These are phyloP conservation scores for Podospora fimiseda DNA, from an alignment of 495 filamentous ascomycete species.

Conservation along the genomic window DNA sequence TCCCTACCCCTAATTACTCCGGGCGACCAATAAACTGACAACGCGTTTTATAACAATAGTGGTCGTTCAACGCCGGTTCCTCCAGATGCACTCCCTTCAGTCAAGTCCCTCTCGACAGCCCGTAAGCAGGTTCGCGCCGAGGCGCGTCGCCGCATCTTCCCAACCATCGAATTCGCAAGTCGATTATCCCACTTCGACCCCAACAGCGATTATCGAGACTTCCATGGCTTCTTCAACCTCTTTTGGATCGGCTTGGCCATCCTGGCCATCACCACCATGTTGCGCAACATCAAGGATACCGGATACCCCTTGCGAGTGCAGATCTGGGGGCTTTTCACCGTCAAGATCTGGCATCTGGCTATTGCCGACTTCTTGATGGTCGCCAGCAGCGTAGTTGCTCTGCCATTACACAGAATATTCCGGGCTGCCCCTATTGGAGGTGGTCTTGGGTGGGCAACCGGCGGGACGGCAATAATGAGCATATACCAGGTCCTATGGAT, in stretches of 20 bases:
- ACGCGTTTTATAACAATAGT: conserved; percentile 39
- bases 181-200: conserved; percentile 96
- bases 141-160: conserved; percentile 78
- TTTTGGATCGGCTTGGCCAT: conserved; percentile 97
- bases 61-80: conserved; percentile 85
- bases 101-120: conserved; percentile 74
- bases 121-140: conserved; percentile 80
- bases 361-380: conserved; percentile 83
- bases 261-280: conserved; percentile 87
- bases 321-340: conserved; percentile 81
- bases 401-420: conserved; percentile 71
- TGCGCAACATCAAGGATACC: conserved; percentile 91
- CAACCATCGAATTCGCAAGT: conserved; percentile 89
- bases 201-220: conserved; percentile 83
- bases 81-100: conserved; percentile 84
- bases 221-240: conserved; percentile 92
- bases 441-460: conserved; percentile 63
- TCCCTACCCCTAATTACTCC: no score
- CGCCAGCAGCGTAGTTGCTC: conserved; percentile 57
- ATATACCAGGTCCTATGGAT: conserved; percentile 76
- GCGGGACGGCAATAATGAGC: conserved; percentile 76
- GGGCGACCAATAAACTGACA: no score
- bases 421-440: conserved; percentile 42
- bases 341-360: conserved; percentile 80
- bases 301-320: conserved; percentile 74